phyloP scores from a whole-genome alignment of 2,329 filamentous ascomycete species.

The Hymenoscyphus fructigenus region DNA sequence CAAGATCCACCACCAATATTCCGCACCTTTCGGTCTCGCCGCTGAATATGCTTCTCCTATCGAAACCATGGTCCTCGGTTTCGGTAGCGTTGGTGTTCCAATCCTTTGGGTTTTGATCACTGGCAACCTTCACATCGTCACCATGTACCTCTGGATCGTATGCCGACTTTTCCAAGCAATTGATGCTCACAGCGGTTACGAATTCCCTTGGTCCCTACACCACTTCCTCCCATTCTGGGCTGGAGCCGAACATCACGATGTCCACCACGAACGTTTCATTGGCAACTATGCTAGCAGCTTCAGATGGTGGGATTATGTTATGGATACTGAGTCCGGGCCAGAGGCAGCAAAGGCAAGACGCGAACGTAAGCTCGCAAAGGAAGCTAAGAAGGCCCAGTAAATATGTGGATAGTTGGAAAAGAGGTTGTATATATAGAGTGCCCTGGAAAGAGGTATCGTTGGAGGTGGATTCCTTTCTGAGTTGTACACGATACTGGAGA shows the following conservation, averaged over 20 bases:
- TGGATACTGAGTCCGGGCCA: constrained; percentile 90
- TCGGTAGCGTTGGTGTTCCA: constrained; percentile 80
- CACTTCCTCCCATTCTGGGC: constrained; percentile 98
- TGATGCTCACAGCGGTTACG: constrained; percentile 95
- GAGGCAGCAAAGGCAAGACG: constrained; percentile 83
- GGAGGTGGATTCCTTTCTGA: not conserved
- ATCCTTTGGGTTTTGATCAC: constrained; percentile 82
- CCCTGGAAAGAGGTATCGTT: not conserved
- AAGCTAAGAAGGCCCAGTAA: constrained; percentile 56
- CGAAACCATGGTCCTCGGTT: constrained; percentile 90
- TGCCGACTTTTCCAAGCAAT: constrained; percentile 95
- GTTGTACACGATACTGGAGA: constrained; percentile 6
- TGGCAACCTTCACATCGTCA: constrained; percentile 86
- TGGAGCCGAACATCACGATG: constrained; percentile 92
- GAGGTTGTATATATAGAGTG: constrained; percentile 20
- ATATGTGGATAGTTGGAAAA: not conserved
- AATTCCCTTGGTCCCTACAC: constrained; percentile 96
- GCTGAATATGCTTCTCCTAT: constrained; percentile 98
- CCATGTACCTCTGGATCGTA: constrained; percentile 97
- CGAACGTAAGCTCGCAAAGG: constrained; percentile 68
- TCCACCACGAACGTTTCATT: constrained; percentile 97
- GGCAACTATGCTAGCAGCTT: constrained; percentile 98
- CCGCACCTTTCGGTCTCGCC: constrained; percentile 91
- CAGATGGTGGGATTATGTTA: constrained; percentile 95
- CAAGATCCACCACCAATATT: constrained; percentile 99